phyloP scores from a whole-genome alignment of 768 basidiomycete genomes.

The Coprinopsis marcescibilis region DNA sequence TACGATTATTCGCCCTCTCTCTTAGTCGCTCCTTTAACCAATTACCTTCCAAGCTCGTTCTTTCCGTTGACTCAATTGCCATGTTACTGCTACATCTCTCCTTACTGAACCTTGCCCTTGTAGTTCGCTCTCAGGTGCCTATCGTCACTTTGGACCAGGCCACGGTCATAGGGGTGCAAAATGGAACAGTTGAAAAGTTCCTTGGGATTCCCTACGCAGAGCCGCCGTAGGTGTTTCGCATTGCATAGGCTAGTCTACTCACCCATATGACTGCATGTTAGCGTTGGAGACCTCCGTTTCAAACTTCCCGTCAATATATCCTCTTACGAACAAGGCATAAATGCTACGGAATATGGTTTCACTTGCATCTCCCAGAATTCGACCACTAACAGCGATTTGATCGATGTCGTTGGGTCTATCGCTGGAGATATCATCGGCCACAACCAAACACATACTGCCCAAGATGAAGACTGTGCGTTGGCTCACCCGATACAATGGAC shows the following conservation, averaged over 20 bases:
- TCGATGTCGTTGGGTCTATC: neutral
- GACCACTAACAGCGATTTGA: neutral
- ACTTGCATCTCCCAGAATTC: slow-evolving; percentile 15
- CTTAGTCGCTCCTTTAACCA: too few species aligned
- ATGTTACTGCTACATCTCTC: neutral
- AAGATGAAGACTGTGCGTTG: slow-evolving; percentile 24
- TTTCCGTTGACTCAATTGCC: too few species aligned
- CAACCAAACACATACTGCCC: slow-evolving; percentile 1
- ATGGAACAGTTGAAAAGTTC: slow-evolving; percentile 10
- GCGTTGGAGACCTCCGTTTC: slow-evolving; percentile 13
- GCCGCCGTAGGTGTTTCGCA: slow-evolving; percentile 6
- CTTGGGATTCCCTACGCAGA: slow-evolving; percentile 14
- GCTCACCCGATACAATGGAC: too few species aligned
- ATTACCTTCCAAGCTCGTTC: too few species aligned
- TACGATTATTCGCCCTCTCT: too few species aligned
- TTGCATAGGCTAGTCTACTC: neutral
- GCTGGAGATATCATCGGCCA: slow-evolving; percentile 6
- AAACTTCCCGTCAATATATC: slow-evolving; percentile 9
- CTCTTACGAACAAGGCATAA: slow-evolving; percentile 13
- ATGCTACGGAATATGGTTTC: slow-evolving; percentile 11
- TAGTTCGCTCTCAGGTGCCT: neutral
- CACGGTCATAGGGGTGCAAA: neutral
- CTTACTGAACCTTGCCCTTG: neutral
- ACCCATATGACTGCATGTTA: neutral
- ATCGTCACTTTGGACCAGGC: slow-evolving; percentile 2